Conservation (phyloP, 805 yeast genomes). For the Candida qinlingensis region DNA sequence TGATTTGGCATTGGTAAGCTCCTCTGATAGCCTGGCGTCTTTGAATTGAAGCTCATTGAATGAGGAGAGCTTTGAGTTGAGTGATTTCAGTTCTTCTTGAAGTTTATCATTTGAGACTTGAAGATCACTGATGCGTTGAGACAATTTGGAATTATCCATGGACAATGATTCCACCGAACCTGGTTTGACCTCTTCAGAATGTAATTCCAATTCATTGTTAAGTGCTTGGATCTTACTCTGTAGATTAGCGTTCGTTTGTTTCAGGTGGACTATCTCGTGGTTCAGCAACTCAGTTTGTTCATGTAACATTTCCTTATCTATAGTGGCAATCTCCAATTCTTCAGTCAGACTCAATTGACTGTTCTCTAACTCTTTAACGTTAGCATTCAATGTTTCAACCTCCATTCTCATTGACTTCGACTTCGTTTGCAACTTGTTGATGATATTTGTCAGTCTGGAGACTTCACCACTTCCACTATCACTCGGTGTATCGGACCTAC, state of each 20-base stretch:
- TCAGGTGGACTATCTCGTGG: constrained; percentile 14
- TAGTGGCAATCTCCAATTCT: constrained; percentile 28
- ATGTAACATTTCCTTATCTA: constrained; percentile 41
- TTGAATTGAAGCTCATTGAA: constrained; percentile 8
- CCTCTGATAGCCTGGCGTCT: constrained; percentile 7
- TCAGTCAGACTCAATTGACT: constrained; percentile 10
- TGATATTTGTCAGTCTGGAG: constrained; percentile 25
- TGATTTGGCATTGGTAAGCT: constrained; percentile 12
- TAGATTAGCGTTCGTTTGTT: constrained; percentile 6
- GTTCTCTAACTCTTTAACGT: neutral
- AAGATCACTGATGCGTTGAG: constrained; percentile 31
- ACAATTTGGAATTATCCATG: constrained; percentile 4
- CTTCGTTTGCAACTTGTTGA: constrained; percentile 43
- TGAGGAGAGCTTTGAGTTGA: neutral
- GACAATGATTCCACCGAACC: constrained; percentile 1
- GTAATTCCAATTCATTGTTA: constrained; percentile 14
- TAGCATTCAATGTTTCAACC: constrained; percentile 23
- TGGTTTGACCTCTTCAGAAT: constrained; percentile 1
- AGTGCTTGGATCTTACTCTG: constrained; percentile 7
- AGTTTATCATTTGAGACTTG: constrained; percentile 38
- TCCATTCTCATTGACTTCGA: constrained; percentile 30
- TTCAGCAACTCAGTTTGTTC: constrained; percentile 30
- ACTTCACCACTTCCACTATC: neutral
- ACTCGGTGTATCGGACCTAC: neutral
- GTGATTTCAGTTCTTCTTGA: constrained; percentile 16